Evolutionary conservation across 306 rosid genomes (phyloP).

Genomic region (Quercus mongolica): DNA sequence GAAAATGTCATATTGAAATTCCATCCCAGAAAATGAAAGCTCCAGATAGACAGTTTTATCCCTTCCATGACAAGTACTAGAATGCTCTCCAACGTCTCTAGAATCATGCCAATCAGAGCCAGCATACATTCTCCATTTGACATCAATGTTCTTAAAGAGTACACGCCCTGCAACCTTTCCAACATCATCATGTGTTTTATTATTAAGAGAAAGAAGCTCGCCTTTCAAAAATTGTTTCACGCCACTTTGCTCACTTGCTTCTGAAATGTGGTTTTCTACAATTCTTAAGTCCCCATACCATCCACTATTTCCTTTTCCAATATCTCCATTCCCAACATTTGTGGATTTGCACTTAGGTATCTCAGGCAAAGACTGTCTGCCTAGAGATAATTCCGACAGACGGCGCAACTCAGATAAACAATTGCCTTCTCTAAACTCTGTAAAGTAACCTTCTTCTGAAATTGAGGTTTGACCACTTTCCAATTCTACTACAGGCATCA

Average conservation of each 20-base stretch:
- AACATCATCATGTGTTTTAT: conserved; percentile 24
- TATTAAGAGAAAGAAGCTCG: conserved; percentile 34
- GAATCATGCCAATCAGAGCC: conserved; percentile 72
- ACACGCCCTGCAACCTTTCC: conserved; percentile 61
- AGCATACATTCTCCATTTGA: conserved; percentile 80
- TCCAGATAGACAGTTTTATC: conserved; percentile 57
- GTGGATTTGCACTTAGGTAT: conserved; percentile 29
- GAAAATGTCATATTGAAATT: conserved; percentile 68
- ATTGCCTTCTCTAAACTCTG: conserved; percentile 74
- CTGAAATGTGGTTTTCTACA: conserved; percentile 78
- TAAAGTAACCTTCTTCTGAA: conserved; percentile 46
- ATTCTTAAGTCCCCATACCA: conserved; percentile 63
- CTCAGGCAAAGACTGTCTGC: conserved; percentile 46
- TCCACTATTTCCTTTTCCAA: conserved; percentile 59
- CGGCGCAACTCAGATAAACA: conserved; percentile 57
- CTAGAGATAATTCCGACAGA: conserved; percentile 47
- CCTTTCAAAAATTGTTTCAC: conserved; percentile 22
- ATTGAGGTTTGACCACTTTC: conserved; percentile 54
- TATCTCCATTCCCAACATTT: conserved; percentile 42
- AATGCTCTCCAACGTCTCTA: conserved; percentile 34
- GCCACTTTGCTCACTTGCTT: conserved; percentile 32
- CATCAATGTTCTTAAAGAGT: conserved; percentile 62
- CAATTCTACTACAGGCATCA: conserved; percentile 41
- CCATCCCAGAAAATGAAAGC: conserved; percentile 63
- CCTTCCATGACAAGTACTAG: conserved; percentile 41